A percentile compares a stretch with the other conserved stretches of the same genome.
Conservation (phyloP, 495 filamentous ascomycete genomes). For the Neurospora cerealis region DNA sequence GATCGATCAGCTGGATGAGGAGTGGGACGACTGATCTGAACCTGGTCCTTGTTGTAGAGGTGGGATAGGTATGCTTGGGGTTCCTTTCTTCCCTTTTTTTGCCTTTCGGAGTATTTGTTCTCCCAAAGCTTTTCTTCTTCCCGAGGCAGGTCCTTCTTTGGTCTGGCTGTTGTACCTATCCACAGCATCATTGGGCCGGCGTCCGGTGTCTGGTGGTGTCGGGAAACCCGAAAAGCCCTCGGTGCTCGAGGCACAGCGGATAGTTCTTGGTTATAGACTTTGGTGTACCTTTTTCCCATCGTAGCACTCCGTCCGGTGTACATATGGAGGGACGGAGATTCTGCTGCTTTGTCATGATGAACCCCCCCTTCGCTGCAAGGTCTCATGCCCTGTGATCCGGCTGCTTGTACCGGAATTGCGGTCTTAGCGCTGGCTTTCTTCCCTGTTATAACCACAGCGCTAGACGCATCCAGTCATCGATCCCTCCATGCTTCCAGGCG, state of each 20-base stretch:
- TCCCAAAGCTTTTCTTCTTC: background rate
- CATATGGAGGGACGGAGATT: background rate
- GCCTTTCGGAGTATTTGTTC: background rate
- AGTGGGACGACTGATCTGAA: conserved; percentile 52
- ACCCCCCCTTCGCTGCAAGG: background rate
- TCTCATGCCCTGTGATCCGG: background rate
- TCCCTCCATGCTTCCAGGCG: background rate
- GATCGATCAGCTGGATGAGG: conserved; percentile 94
- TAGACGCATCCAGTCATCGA: background rate
- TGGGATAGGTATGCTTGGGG: background rate
- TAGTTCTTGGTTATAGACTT: background rate
- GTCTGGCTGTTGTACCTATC: background rate
- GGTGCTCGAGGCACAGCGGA: background rate
- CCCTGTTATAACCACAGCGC: background rate
- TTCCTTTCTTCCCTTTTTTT: background rate
- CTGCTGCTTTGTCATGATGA: background rate
- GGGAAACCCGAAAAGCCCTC: background rate
- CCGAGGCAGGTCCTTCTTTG: background rate
- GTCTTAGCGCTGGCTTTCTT: background rate
- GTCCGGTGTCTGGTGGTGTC: background rate
- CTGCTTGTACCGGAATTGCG: background rate
- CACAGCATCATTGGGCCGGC: background rate
- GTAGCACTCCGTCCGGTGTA: background rate
- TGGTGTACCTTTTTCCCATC: background rate
- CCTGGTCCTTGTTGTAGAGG: background rate